Evolutionary conservation across 2,329 filamentous ascomycete species (phyloP).

Genomic region (Curvularia verruculosa): DNA sequence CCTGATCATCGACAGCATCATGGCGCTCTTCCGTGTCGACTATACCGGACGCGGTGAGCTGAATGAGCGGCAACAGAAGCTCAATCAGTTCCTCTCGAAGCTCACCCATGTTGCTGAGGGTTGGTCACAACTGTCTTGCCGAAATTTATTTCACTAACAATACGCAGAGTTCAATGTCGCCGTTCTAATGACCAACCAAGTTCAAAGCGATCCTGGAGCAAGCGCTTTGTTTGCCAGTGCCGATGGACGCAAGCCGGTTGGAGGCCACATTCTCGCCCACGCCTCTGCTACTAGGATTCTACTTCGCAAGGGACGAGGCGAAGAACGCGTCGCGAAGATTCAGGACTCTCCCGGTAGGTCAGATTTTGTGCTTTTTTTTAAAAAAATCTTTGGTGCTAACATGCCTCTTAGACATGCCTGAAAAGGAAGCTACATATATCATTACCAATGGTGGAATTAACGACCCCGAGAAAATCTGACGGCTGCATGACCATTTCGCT

Average conservation of each 20-base stretch:
- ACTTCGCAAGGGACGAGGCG: constrained; percentile 70
- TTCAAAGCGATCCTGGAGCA: constrained; percentile 72
- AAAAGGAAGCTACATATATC: constrained; percentile 71
- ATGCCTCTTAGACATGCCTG: constrained; percentile 65
- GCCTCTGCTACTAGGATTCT: constrained; percentile 70
- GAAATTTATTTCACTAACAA: background rate
- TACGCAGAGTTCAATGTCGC: constrained; percentile 68
- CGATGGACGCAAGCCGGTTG: constrained; percentile 70
- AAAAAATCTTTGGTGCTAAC: constrained; percentile 26
- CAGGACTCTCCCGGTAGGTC: constrained; percentile 69
- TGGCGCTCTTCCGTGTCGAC: constrained; percentile 72
- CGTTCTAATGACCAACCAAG: constrained; percentile 67
- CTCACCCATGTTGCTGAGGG: constrained; percentile 69
- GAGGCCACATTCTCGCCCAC: constrained; percentile 72
- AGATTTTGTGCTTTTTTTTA: constrained; percentile 13
- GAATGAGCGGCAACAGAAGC: constrained; percentile 70
- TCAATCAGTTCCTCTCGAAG: constrained; percentile 69
- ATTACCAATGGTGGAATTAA: constrained; percentile 73
- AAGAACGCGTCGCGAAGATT: constrained; percentile 73
- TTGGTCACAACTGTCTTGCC: constrained; percentile 26
- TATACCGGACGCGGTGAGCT: constrained; percentile 71
- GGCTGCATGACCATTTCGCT: background rate
- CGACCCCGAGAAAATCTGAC: constrained; percentile 66
- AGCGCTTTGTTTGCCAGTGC: constrained; percentile 70
- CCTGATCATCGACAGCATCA: constrained; percentile 72